Conservation (phyloP, 2,329 filamentous ascomycete species). For the Hypoxylon sp. region DNA sequence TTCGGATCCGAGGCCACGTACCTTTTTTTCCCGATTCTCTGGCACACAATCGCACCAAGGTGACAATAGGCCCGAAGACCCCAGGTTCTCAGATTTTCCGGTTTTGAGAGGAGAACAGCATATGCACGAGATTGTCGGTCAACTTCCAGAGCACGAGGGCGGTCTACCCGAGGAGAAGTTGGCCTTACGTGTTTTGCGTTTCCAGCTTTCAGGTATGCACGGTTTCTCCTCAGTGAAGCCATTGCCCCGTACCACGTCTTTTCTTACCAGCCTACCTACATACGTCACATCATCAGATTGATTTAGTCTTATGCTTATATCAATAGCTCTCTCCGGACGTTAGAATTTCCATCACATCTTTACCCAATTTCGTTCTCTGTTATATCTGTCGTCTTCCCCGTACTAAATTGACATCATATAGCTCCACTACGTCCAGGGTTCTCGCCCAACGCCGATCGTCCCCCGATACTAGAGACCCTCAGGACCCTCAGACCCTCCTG, state of each 20-base stretch:
- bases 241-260: constrained; percentile 20
- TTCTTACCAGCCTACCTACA: constrained; percentile 8
- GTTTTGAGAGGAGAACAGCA: constrained; percentile 36
- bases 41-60: constrained; percentile 37
- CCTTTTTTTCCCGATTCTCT: constrained; percentile 30
- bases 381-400: constrained; percentile 9
- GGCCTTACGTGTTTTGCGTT: constrained; percentile 17
- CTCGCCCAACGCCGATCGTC: constrained; percentile 43
- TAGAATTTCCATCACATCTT: constrained; percentile 9
- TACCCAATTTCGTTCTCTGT: constrained; percentile 4
- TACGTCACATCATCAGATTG: constrained; percentile 6
- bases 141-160: constrained; percentile 31
- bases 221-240: constrained; percentile 29
- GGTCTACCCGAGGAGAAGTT: constrained; percentile 39
- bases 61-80: constrained; percentile 41
- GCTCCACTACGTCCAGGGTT: constrained; percentile 49
- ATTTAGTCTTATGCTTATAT: constrained; percentile 28
- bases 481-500: constrained; percentile 27
- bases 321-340: background rate
- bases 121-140: constrained; percentile 46
- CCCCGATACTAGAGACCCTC: constrained; percentile 16
- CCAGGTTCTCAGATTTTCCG: constrained; percentile 21
- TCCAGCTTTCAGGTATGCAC: constrained; percentile 43
- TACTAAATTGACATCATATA: constrained; percentile 51
- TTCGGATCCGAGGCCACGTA: constrained; percentile 37